Evolutionary conservation across 2,329 filamentous ascomycete species (phyloP).

Genomic region (Diplodia mutila): DNA sequence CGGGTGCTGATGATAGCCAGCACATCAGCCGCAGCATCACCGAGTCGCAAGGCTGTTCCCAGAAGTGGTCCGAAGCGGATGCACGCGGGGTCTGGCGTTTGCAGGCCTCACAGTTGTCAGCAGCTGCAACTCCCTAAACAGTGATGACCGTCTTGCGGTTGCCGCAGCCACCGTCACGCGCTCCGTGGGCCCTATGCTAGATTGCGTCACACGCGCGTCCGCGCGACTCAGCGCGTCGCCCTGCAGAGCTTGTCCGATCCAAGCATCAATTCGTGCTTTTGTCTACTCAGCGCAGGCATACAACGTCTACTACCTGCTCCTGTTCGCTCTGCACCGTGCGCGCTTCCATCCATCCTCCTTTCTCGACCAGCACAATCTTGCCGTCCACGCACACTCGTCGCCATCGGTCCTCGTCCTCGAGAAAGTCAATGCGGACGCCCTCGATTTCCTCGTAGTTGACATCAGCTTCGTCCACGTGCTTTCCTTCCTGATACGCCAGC

Average conservation of each 20-base stretch:
- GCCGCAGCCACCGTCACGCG: slow-evolving; percentile 21
- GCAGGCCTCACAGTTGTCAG: background rate
- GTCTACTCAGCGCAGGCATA: background rate
- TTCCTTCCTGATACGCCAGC: slow-evolving; percentile 60
- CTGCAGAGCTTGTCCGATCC: background rate
- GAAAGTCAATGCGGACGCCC: slow-evolving; percentile 66
- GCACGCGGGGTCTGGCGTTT: background rate
- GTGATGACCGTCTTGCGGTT: background rate
- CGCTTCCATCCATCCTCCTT: slow-evolving; percentile 72
- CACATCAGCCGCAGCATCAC: slow-evolving; percentile 11
- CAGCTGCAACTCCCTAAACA: slow-evolving; percentile 5
- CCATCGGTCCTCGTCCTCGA: slow-evolving; percentile 73
- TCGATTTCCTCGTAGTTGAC: slow-evolving; percentile 75
- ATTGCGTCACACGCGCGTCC: slow-evolving; percentile 19
- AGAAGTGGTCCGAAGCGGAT: background rate
- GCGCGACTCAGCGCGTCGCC: slow-evolving; percentile 21
- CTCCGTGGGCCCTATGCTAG: slow-evolving; percentile 17
- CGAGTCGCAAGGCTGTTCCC: background rate
- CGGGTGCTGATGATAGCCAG: background rate
- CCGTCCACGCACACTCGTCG: slow-evolving; percentile 90
- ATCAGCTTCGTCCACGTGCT: slow-evolving; percentile 55
- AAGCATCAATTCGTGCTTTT: slow-evolving; percentile 28
- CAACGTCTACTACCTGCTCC: slow-evolving; percentile 43
- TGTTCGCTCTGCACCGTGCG: slow-evolving; percentile 47
- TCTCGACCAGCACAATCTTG: slow-evolving; percentile 75